Base-by-base conservation (phyloP, 2,329 filamentous ascomycete genomes). In the Epicoccum nigrum region DNA sequence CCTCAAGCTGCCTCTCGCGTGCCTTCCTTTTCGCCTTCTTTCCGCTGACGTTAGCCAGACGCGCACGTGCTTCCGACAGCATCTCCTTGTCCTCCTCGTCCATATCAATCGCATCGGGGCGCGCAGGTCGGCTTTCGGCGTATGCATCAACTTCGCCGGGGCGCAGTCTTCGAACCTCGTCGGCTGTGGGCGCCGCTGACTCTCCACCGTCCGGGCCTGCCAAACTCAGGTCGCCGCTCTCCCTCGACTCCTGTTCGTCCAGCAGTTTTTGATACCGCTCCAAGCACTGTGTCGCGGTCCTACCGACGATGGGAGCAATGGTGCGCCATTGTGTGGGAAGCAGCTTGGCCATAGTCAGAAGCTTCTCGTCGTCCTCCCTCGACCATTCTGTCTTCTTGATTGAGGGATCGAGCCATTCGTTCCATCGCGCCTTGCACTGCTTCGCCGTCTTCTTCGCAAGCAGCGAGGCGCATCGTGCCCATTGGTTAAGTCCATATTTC, bases 1-100 rank as follows among this genome's bases (percentile, higher is more conserved):
- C 93, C 71, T 99, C 94, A 62, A 99, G 83, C 71, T 97, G 93
- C 57, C 94, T 84, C 75, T 99, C 94, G 67, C 94, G 85, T 27
- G 94, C 94, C 81, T 99, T 99, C 62, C 94, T 82, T 81, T 99
- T 99, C 6, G 94, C 94, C 79, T 99, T 99, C 78, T 99, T 99
- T 71, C 94, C 94, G 76, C 97, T 94, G 9, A 94, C 97, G 68
- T 99, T 99, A 58, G 94, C 94, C 59, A 99, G 79, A 77, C 94
- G 91, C 48, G 94, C 94, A 70, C 94, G 90, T 62, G 94, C 94
- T 77, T 99, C 94, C 71, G 92, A 97, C 68, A 99, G 77, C 94
- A 99, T 99, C 76, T 99, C 94, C 79, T 99, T 97, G 76, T 99
- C 94, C 70, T 99, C 94, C 73, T 99, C 94, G 71, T 99, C 94